Evolutionary conservation across 2,329 filamentous ascomycete species (phyloP).

Genomic region (Conoideocrella luteorostrata): DNA sequence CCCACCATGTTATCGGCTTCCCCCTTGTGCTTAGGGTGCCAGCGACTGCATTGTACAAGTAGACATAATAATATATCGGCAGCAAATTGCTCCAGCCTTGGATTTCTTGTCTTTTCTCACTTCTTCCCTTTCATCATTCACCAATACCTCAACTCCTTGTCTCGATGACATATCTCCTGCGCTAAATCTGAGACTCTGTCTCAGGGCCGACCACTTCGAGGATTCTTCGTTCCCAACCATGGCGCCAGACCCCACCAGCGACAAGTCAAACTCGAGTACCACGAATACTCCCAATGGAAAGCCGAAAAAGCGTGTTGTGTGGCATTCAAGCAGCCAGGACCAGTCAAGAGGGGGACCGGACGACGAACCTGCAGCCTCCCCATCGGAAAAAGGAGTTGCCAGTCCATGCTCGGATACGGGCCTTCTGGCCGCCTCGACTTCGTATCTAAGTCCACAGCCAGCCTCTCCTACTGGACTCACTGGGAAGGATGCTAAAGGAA

Average conservation of each 20-base stretch:
- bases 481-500: background rate
- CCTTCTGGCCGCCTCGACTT: background rate
- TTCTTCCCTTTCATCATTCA: background rate
- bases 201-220: conserved; percentile 15
- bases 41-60: background rate
- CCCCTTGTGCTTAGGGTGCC: conserved; percentile 1
- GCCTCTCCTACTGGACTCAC: too few species aligned
- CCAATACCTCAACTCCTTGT: conserved; percentile 1
- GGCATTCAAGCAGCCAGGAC: conserved; percentile 23
- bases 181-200: conserved; percentile 17
- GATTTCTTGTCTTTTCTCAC: background rate
- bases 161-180: conserved; percentile 5
- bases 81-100: background rate
- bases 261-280: conserved; percentile 16
- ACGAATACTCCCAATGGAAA: conserved; percentile 23
- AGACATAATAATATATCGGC: background rate
- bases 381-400: conserved; percentile 10
- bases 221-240: conserved; percentile 14
- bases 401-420: conserved; percentile 10
- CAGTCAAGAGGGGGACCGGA: conserved; percentile 13
- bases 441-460: background rate
- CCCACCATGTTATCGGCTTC: background rate
- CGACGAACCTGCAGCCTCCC: conserved; percentile 7
- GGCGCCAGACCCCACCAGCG: conserved; percentile 18
- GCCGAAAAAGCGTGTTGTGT: conserved; percentile 36